Conservation (phyloP, 2,329 filamentous ascomycete species). For the Fusarium subglutinans region DNA sequence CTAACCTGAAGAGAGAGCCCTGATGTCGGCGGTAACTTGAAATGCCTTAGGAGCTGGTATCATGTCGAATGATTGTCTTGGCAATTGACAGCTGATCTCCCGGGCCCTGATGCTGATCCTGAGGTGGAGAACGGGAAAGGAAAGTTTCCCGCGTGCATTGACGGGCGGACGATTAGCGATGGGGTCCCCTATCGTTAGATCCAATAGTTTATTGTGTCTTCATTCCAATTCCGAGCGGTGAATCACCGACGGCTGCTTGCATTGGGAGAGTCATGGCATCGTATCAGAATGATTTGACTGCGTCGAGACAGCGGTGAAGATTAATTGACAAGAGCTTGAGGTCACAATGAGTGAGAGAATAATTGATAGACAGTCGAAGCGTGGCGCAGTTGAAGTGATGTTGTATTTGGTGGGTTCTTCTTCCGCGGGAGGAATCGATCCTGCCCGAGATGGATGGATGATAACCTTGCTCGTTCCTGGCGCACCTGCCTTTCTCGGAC, state of each 20-base stretch:
- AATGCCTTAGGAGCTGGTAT: background rate
- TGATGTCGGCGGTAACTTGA: conserved; percentile 5
- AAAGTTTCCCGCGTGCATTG: conserved; percentile 20
- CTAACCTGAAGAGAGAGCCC: conserved; percentile 11
- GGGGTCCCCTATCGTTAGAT: background rate
- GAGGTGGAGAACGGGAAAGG: conserved; percentile 12
- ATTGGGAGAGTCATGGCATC: background rate
- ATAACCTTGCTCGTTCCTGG: background rate
- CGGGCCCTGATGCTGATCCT: background rate
- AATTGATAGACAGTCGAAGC: background rate
- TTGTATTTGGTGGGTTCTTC: conserved; percentile 2
- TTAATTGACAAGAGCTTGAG: background rate
- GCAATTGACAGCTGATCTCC: conserved; percentile 4
- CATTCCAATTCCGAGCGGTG: background rate
- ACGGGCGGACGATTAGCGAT: background rate
- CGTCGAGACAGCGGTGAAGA: background rate
- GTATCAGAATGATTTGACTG: background rate
- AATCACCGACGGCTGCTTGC: conserved; percentile 25
- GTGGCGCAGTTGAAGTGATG: conserved; percentile 2
- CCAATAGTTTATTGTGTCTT: background rate
- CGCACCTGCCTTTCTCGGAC: background rate
- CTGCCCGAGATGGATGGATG: background rate
- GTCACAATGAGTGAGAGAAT: background rate
- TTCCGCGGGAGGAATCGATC: background rate
- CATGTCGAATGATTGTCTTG: background rate